A percentile compares a stretch with the other conserved stretches of the same genome.
These are phyloP conservation scores for Anacardium occidentale DNA, from an alignment of 345 rosid species.

Conservation along the genomic window DNA sequence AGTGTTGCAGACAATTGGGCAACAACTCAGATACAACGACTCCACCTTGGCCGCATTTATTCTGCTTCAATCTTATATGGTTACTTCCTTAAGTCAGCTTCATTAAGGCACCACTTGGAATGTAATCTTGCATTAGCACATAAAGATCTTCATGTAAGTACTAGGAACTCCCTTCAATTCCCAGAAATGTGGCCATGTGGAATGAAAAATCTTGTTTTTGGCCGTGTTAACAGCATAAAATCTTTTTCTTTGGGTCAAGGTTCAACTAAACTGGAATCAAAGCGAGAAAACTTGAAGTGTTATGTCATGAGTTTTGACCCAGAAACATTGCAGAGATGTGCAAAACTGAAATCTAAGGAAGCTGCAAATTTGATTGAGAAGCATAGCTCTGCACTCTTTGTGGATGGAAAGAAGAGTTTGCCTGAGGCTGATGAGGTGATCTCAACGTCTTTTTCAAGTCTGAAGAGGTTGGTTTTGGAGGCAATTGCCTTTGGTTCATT, in stretches of 20 bases:
- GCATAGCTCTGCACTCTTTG: slow-evolving; percentile 74
- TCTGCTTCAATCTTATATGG: slow-evolving; percentile 73
- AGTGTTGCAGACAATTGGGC: slow-evolving; percentile 88
- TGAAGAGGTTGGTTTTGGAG: slow-evolving; percentile 83
- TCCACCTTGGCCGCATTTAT: slow-evolving; percentile 53
- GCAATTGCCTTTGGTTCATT: slow-evolving; percentile 94
- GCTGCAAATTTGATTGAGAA: slow-evolving; percentile 66
- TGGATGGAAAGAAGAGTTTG: slow-evolving; percentile 38
- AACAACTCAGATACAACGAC: slow-evolving; percentile 57
- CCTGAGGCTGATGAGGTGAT: slow-evolving; percentile 46
- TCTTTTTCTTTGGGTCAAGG: slow-evolving; percentile 27
- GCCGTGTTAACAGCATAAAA: slow-evolving; percentile 21
- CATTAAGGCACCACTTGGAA: slow-evolving; percentile 70
- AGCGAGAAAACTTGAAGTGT: slow-evolving; percentile 44
- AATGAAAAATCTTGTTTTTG: slow-evolving; percentile 44
- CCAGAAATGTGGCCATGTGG: slow-evolving; percentile 32
- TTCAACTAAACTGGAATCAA: slow-evolving; percentile 21
- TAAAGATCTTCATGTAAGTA: slow-evolving; percentile 25
- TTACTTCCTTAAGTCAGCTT: slow-evolving; percentile 82
- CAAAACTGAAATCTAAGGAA: slow-evolving; percentile 64
- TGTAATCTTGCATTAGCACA: slow-evolving; percentile 35
- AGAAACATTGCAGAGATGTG: slow-evolving; percentile 65
- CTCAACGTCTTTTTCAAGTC: slow-evolving; percentile 71
- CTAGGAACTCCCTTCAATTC: slow-evolving; percentile 32
- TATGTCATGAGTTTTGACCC: slow-evolving; percentile 70